These are phyloP conservation scores for Neonectria ditissima DNA, from an alignment of 2,329 filamentous ascomycete species.

Conservation along the genomic window DNA sequence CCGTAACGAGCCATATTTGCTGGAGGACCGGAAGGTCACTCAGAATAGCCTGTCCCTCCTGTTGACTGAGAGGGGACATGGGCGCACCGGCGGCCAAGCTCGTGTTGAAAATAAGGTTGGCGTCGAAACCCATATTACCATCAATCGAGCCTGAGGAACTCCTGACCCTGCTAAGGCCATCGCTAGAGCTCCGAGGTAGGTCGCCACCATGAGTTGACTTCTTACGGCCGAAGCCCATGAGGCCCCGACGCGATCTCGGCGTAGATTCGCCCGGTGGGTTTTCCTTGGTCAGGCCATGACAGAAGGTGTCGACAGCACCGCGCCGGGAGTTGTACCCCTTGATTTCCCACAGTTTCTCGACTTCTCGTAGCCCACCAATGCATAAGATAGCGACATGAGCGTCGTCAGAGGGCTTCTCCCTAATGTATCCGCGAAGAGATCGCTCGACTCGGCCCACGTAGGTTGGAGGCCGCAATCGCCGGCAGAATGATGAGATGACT, in stretches of 20 bases:
- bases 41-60: slow-evolving; percentile 64
- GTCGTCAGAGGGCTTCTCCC: slow-evolving; percentile 72
- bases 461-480: slow-evolving; percentile 71
- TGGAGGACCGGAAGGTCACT: slow-evolving; percentile 68
- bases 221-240: slow-evolving; percentile 68
- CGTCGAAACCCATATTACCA: slow-evolving; percentile 46
- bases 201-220: slow-evolving; percentile 59
- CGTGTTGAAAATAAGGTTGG: slow-evolving; percentile 66
- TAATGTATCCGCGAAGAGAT: slow-evolving; percentile 71
- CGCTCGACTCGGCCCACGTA: slow-evolving; percentile 73
- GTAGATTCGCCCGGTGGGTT: slow-evolving; percentile 49
- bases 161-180: slow-evolving; percentile 39
- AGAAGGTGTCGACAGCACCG: slow-evolving; percentile 71
- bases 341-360: slow-evolving; percentile 74
- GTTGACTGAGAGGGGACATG: slow-evolving; percentile 66
- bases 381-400: slow-evolving; percentile 71
- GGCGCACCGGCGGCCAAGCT: slow-evolving; percentile 72
- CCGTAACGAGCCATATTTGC: slow-evolving; percentile 72
- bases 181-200: slow-evolving; percentile 40
- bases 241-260: slow-evolving; percentile 63
- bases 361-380: slow-evolving; percentile 71
- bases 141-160: slow-evolving; percentile 49
- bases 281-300: slow-evolving; percentile 62
- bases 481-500: slow-evolving; percentile 73
- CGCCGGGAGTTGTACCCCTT: slow-evolving; percentile 73